Base-by-base conservation (phyloP, 306 rosid genomes). In the Cucurbita ficifolia region DNA sequence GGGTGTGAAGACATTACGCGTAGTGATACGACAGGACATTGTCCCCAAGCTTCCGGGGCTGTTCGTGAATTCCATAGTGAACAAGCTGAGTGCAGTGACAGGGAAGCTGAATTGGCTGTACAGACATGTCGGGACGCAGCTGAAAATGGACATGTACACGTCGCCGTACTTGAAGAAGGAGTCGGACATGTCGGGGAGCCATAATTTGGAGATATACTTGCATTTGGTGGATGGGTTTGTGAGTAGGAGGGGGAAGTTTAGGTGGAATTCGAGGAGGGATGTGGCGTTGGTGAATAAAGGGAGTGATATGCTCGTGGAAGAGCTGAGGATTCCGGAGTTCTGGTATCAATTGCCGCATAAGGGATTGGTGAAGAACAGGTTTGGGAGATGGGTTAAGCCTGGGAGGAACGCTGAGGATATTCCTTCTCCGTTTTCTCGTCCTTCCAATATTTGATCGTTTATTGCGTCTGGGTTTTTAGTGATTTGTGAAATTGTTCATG, bases 381-480 rank as follows among this genome's bases (percentile, higher is more conserved):
- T 84, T 52, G 96, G 96, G 21, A 81, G 92, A 84, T 90, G 96
- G 96, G 96, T 90, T 24, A 90, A 81, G 60, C 89, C 90, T 40
- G 84, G 55, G 51, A 83, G 90, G 36, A 29, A 84, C 51, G 76
- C 76, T 0, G 92, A 89, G 46, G 92, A 89, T 62, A 76, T 89
- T 39, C 96, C 96, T 79, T 87, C 90, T 8, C 87, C 89, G 1
- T 49, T 14, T 13, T 14, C 53, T 49, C 53, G 16, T 13, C 53
- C 53, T 49, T 49, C 18, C 5, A n/a, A 49, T 4, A n/a, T 49
- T 49, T 49, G 53, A 49, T 46, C 2, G 13, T 43, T 10, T 43
- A 9, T 43, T 43, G 11, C 0, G n/a, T 13, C 7, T 48, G 5
- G 11, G 11, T 0, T 39, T 39, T 40, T 2, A 49, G 5, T 49